Evolutionary conservation across 352 stramenopile genomes (phyloP).

Genomic region (Pythium rishiriense): DNA sequence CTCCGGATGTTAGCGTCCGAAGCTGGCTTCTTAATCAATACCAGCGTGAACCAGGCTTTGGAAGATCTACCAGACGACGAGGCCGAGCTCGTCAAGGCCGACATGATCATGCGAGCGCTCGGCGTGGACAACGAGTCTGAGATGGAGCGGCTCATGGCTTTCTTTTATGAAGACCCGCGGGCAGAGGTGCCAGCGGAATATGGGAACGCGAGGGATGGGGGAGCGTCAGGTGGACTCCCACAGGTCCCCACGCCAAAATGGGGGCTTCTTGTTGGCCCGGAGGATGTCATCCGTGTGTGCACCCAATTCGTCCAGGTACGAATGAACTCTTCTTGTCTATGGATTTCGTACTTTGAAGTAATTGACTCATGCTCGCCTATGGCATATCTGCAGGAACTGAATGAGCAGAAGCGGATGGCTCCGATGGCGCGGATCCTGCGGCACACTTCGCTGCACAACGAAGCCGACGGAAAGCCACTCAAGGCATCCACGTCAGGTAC

Average conservation of each 20-base stretch:
- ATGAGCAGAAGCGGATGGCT: conserved; percentile 64
- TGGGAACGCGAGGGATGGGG: conserved; percentile 3
- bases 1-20: conserved; percentile 83
- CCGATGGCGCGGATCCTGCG: conserved; percentile 51
- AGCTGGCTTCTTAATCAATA: conserved; percentile 88
- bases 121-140: conserved; percentile 87
- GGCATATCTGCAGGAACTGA: conserved; percentile 48
- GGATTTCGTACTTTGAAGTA: neutral
- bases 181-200: conserved; percentile 51
- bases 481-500: conserved; percentile 17
- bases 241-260: conserved; percentile 40
- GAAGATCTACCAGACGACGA: conserved; percentile 74
- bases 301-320: conserved; percentile 87
- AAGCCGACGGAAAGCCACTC: conserved; percentile 25
- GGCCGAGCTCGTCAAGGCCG: conserved; percentile 80
- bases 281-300: conserved; percentile 88
- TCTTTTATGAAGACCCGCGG: conserved; percentile 74
- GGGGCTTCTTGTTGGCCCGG: conserved; percentile 72
- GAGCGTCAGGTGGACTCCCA: conserved; percentile 1
- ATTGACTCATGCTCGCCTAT: neutral
- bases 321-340: neutral
- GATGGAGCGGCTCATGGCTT: conserved; percentile 79
- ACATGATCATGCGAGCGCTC: conserved; percentile 87
- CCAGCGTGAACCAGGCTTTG: conserved; percentile 74
- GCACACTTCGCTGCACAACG: conserved; percentile 21